A percentile compares a stretch with the other conserved stretches of the same genome.
phyloP scores from a whole-genome alignment of 176 grass and related monocot species.

The Juncus effusus region DNA sequence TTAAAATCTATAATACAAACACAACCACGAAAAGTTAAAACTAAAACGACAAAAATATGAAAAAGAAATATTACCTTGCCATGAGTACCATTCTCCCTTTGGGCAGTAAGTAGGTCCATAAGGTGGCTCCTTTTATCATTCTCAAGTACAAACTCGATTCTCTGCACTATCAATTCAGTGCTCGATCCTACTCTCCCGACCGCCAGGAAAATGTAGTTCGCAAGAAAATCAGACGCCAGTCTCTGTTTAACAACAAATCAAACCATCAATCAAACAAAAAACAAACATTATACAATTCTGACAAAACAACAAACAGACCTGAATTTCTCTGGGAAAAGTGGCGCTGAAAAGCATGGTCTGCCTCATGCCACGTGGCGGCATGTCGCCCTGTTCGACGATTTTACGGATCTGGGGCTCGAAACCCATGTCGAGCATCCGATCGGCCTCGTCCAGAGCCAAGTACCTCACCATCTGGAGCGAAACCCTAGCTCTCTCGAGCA shows the following conservation, averaged over 20 bases:
- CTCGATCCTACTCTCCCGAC: slow-evolving; percentile 98
- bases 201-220: slow-evolving; percentile 82
- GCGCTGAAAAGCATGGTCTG: slow-evolving; percentile 99
- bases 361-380: slow-evolving; percentile 70
- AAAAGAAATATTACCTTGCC: slow-evolving; percentile 53
- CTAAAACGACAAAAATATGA: background rate
- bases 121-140: slow-evolving; percentile 88
- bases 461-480: slow-evolving; percentile 80
- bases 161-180: slow-evolving; percentile 91
- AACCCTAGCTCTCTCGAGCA: slow-evolving; percentile 85
- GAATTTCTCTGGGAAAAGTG: slow-evolving; percentile 94
- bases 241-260: slow-evolving; percentile 36
- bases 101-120: slow-evolving; percentile 91
- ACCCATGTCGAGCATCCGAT: slow-evolving; percentile 98
- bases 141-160: slow-evolving; percentile 89
- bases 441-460: slow-evolving; percentile 90
- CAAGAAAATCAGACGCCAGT: slow-evolving; percentile 82
- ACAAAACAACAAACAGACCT: slow-evolving; percentile 36
- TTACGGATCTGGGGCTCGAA: slow-evolving; percentile 96
- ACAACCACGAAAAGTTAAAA: background rate
- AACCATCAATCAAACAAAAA: background rate
- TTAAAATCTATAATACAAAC: background rate
- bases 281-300: background rate
- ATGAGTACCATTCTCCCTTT: slow-evolving; percentile 69
- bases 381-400: slow-evolving; percentile 93